These are phyloP conservation scores for Glycyrrhiza uralensis DNA, from an alignment of 306 rosid species.

Conservation along the genomic window DNA sequence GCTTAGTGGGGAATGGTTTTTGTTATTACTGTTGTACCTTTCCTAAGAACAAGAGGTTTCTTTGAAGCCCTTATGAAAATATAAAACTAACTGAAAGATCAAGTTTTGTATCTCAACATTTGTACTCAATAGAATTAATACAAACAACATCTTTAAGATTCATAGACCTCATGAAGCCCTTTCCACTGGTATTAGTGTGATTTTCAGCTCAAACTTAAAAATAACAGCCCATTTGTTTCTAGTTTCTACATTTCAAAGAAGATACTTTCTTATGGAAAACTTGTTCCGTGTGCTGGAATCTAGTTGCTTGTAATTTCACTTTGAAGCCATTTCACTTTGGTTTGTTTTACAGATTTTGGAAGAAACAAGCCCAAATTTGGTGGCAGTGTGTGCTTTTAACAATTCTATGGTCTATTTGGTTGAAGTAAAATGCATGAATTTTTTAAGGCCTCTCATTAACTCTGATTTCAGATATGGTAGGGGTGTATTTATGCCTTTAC, in stretches of 20 bases:
- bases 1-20: neutral
- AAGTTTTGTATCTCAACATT: neutral
- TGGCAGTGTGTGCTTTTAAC: neutral
- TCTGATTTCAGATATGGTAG: neutral
- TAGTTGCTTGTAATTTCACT: neutral
- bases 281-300: neutral
- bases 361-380: neutral
- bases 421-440: neutral
- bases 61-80: neutral
- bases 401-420: neutral
- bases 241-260: neutral
- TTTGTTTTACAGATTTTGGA: neutral
- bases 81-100: neutral
- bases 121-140: neutral
- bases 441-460: neutral
- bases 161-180: neutral
- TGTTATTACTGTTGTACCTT: neutral
- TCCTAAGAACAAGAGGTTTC: neutral
- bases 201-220: neutral
- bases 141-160: neutral
- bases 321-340: neutral
- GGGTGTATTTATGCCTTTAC: neutral
- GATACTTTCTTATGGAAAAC: neutral
- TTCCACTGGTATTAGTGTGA: neutral
- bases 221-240: neutral